These are phyloP conservation scores for Pyrenophora tritici-repentis DNA, from an alignment of 2,329 filamentous ascomycete genomes.

Conservation along the genomic window DNA sequence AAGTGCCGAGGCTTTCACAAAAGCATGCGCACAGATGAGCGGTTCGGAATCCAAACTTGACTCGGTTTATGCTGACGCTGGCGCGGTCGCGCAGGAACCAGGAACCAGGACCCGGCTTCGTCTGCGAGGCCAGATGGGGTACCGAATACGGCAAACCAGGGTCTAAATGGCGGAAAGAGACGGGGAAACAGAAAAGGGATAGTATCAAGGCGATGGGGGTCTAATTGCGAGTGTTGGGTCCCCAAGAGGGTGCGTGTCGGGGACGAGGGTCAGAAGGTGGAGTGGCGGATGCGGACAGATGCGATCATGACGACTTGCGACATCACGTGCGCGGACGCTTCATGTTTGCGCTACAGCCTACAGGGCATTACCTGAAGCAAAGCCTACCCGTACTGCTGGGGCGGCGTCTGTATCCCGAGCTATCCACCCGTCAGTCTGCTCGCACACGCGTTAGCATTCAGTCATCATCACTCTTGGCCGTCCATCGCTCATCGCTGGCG, in stretches of 20 bases:
- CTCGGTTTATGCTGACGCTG: conserved; percentile 1
- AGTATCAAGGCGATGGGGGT: background rate
- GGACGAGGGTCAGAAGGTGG: conserved; percentile 11
- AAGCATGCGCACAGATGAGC: background rate
- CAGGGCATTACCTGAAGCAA: background rate
- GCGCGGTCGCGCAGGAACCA: conserved; percentile 7
- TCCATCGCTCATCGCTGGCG: conserved; percentile 2
- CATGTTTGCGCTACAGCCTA: background rate
- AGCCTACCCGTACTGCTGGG: no score
- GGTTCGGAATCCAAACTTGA: no score
- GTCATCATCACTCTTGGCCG: background rate
- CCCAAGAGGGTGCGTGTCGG: conserved; percentile 19
- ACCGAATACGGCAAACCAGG: background rate
- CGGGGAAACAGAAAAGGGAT: background rate
- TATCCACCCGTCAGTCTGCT: background rate
- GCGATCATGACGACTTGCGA: conserved; percentile 4
- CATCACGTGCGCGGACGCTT: conserved; percentile 2
- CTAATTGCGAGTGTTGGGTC: conserved; percentile 13
- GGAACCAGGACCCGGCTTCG: conserved; percentile 9
- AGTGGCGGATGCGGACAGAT: conserved; percentile 9
- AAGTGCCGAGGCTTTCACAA: background rate
- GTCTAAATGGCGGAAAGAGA: background rate
- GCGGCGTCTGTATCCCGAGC: no score
- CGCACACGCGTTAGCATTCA: background rate
- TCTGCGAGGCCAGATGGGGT: background rate